A percentile compares a stretch with the other conserved stretches of the same genome.
These are phyloP conservation scores for Gremmenia infestans DNA, from an alignment of 2,329 filamentous ascomycete species.

Conservation along the genomic window DNA sequence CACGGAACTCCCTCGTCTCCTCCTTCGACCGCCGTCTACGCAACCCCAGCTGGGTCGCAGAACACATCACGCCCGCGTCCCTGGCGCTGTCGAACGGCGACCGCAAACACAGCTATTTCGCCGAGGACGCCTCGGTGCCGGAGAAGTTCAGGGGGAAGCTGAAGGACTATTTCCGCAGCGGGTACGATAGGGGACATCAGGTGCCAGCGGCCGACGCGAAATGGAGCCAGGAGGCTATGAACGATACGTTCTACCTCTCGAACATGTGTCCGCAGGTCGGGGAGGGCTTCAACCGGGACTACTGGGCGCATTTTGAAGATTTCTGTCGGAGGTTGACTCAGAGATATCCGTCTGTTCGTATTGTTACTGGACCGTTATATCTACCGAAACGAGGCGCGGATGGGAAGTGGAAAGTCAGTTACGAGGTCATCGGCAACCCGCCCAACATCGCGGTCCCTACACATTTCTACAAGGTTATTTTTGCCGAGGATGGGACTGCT, in stretches of 20 bases:
- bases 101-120: constrained; percentile 76
- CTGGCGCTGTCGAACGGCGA: constrained; percentile 71
- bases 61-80: constrained; percentile 91
- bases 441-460: constrained; percentile 95
- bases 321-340: constrained; percentile 82
- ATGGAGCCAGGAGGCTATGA: constrained; percentile 91
- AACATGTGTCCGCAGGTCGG: constrained; percentile 99
- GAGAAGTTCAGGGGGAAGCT: constrained; percentile 83
- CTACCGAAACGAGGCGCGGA: constrained; percentile 79
- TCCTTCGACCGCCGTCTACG: constrained; percentile 85
- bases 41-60: constrained; percentile 91
- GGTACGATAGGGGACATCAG: constrained; percentile 95
- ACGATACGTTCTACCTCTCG: constrained; percentile 85
- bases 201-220: constrained; percentile 94
- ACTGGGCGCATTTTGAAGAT: constrained; percentile 98
- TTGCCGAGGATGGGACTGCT: constrained; percentile 73
- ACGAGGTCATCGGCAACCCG: constrained; percentile 92
- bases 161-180: constrained; percentile 90
- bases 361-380: constrained; percentile 92
- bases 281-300: constrained; percentile 97
- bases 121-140: constrained; percentile 76
- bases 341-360: constrained; percentile 78
- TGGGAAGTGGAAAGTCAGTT: constrained; percentile 91
- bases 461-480: constrained; percentile 99
- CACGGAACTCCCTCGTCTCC: constrained; percentile 72